phyloP scores from a whole-genome alignment of 805 yeast species.

The Cyberlindnera nakhonratchasimensis region DNA sequence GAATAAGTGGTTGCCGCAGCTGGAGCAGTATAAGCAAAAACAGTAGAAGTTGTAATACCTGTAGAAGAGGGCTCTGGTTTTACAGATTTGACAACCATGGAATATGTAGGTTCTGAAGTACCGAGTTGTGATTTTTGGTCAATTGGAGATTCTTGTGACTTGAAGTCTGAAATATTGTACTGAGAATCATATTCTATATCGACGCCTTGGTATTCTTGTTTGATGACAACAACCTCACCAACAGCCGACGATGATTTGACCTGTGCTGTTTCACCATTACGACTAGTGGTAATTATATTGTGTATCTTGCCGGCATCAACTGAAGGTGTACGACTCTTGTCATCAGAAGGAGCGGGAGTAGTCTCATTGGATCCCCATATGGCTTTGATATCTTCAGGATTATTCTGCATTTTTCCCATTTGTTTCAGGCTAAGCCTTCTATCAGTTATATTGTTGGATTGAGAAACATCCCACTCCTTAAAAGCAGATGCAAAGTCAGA shows the following conservation, averaged over 20 bases:
- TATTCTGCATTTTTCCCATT: neutral
- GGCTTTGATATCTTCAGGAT: slow-evolving; percentile 12
- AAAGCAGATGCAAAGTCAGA: slow-evolving; percentile 48
- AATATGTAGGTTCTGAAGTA: neutral
- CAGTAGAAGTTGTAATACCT: neutral
- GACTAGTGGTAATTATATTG: slow-evolving; percentile 14
- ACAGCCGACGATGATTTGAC: slow-evolving; percentile 17
- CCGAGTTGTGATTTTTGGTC: neutral
- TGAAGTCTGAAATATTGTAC: slow-evolving; percentile 8
- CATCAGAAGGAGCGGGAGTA: neutral
- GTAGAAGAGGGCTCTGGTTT: neutral
- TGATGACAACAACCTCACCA: slow-evolving; percentile 21
- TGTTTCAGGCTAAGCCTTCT: slow-evolving; percentile 1
- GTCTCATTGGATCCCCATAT: slow-evolving; percentile 25
- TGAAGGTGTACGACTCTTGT: slow-evolving; percentile 10
- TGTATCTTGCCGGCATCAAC: slow-evolving; percentile 18
- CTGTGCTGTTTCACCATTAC: slow-evolving; percentile 15
- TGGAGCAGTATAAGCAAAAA: neutral
- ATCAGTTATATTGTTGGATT: neutral
- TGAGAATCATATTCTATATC: slow-evolving; percentile 22
- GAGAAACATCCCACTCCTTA: slow-evolving; percentile 29
- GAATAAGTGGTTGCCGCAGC: neutral
- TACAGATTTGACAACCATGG: slow-evolving; percentile 7
- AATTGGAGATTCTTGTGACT: neutral
- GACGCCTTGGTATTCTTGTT: slow-evolving; percentile 22